A percentile compares a stretch with the other conserved stretches of the same genome.
Conservation (phyloP, 805 yeast species). For the Clavispora santaluciae region DNA sequence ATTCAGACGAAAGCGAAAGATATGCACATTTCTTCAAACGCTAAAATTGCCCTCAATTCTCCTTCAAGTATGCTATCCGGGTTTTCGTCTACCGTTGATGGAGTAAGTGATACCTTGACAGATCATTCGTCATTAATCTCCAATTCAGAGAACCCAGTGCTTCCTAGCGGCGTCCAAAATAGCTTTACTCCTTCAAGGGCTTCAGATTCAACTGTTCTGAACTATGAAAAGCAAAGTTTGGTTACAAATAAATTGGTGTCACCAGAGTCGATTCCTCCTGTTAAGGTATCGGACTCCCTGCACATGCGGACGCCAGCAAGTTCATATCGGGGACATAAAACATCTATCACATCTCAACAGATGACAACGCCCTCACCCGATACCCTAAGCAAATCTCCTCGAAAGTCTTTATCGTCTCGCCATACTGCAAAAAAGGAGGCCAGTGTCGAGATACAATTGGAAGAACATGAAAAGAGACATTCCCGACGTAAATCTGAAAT, state of each 20-base stretch:
- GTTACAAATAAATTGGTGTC: not conserved
- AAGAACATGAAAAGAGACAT: not conserved
- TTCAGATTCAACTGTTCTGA: not conserved
- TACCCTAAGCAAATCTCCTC: not conserved
- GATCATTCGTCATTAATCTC: slow-evolving; percentile 5
- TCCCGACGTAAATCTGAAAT: slow-evolving; percentile 1
- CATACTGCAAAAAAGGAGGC: not conserved
- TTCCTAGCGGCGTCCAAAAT: too few species aligned
- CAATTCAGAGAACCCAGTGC: not conserved
- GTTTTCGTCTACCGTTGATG: slow-evolving; percentile 2
- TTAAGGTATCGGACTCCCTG: not conserved
- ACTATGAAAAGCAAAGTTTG: not conserved
- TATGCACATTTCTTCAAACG: not conserved
- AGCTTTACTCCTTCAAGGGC: not conserved
- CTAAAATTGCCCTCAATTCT: not conserved
- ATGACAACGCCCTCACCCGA: too few species aligned
- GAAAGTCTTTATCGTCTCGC: not conserved
- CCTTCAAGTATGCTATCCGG: slow-evolving; percentile 5
- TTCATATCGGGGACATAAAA: not conserved
- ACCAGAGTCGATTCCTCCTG: not conserved
- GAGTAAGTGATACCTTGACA: slow-evolving; percentile 2
- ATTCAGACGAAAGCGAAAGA: not conserved
- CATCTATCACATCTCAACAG: not conserved
- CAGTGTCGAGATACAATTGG: not conserved
- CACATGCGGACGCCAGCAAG: not conserved